Conservation (phyloP, 345 rosid genomes). For the Eucalyptus sideroxylon region DNA sequence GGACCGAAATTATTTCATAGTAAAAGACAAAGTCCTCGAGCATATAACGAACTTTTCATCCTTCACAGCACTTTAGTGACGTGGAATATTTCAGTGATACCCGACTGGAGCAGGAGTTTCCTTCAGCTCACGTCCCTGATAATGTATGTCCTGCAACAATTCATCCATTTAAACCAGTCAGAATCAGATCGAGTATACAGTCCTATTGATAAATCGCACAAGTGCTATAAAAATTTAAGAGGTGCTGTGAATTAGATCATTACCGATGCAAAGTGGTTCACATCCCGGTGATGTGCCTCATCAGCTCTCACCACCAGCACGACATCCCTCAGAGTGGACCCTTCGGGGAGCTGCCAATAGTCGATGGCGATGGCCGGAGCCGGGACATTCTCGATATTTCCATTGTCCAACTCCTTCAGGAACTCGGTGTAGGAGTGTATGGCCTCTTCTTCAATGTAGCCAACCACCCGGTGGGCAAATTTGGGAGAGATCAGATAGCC, state of each 20-base stretch:
- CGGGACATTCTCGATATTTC: conserved; percentile 63
- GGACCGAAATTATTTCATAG: neutral
- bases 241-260: neutral
- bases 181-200: neutral
- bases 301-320: conserved; percentile 60
- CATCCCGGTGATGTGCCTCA: conserved; percentile 81
- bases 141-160: conserved; percentile 44
- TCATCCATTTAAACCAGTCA: neutral
- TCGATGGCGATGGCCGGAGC: conserved; percentile 77
- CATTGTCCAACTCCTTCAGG: conserved; percentile 69
- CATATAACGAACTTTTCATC: neutral
- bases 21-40: neutral
- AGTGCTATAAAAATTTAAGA: neutral
- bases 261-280: conserved; percentile 80
- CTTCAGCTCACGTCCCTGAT: conserved; percentile 56
- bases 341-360: conserved; percentile 57
- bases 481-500: conserved; percentile 65
- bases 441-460: conserved; percentile 84
- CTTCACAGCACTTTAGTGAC: neutral
- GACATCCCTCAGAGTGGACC: conserved; percentile 56
- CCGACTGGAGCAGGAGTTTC: conserved; percentile 69
- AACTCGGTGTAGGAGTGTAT: conserved; percentile 73
- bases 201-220: neutral
- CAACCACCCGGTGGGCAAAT: conserved; percentile 71
- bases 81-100: conserved; percentile 17